Percentiles rank a stretch among this genome's conserved stretches.
Evolutionary conservation across 108 stramenopile genomes (phyloP).

Genomic region (Mayamaea pseudoterrestris): DNA sequence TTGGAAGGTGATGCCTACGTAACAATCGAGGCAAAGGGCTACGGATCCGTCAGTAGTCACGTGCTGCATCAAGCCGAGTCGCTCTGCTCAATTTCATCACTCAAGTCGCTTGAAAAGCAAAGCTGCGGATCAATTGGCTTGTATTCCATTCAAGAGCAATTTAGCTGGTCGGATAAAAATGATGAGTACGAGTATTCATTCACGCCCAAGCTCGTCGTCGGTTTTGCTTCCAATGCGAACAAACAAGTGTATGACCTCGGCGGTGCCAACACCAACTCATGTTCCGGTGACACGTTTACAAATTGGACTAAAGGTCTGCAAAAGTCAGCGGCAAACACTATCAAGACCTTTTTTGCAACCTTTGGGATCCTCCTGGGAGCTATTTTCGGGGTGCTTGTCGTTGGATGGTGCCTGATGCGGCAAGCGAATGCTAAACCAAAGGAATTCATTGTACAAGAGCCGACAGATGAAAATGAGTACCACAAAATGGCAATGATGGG

Average conservation of each 20-base stretch:
- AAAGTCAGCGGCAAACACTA: slow-evolving; percentile 10
- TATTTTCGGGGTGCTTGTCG: slow-evolving; percentile 3
- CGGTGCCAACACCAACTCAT: slow-evolving; percentile 37
- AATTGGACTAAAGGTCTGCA: slow-evolving; percentile 17
- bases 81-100: slow-evolving; percentile 21
- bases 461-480: too few relatives aligned
- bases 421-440: too few relatives aligned
- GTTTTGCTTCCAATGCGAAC: slow-evolving; percentile 18
- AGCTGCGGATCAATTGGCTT: slow-evolving; percentile 9
- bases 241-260: slow-evolving; percentile 28
- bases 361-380: slow-evolving; percentile 28
- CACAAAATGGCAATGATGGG: background rate
- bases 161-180: slow-evolving; percentile 16
- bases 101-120: background rate
- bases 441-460: too few relatives aligned
- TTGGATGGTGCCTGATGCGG: background rate
- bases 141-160: slow-evolving; percentile 19
- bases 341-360: slow-evolving; percentile 21
- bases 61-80: slow-evolving; percentile 13
- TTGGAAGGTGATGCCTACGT: slow-evolving; percentile 9
- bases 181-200: slow-evolving; percentile 14
- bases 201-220: slow-evolving; percentile 16
- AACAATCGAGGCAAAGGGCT: slow-evolving; percentile 12
- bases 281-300: slow-evolving; percentile 21
- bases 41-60: slow-evolving; percentile 8